Evolutionary conservation across 2,329 filamentous ascomycete genomes (phyloP).

Genomic region (Ilyonectria mors-panacis): DNA sequence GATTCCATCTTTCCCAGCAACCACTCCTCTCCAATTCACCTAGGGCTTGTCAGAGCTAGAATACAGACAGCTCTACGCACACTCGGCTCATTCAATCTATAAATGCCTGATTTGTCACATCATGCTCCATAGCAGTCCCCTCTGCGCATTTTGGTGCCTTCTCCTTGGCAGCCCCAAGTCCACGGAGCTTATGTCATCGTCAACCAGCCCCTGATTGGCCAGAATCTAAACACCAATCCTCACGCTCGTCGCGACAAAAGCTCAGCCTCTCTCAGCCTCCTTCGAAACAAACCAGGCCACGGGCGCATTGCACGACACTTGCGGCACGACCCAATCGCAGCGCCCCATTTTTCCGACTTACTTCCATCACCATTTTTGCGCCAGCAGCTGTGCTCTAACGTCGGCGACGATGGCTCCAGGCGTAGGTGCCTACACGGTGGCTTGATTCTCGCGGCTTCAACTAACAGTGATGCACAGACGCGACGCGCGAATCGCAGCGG

Average conservation of each 20-base stretch:
- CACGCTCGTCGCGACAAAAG: slow-evolving; percentile 42
- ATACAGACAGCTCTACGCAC: neutral
- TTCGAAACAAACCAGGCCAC: slow-evolving; percentile 33
- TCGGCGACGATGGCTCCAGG: slow-evolving; percentile 57
- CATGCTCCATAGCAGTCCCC: neutral
- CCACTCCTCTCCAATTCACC: neutral
- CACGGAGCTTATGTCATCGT: slow-evolving; percentile 45
- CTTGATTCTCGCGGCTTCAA: slow-evolving; percentile 22
- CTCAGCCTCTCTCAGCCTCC: slow-evolving; percentile 43
- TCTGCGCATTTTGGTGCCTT: neutral
- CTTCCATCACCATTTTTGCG: slow-evolving; percentile 11
- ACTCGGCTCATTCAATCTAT: neutral
- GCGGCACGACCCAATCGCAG: slow-evolving; percentile 27
- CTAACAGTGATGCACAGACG: slow-evolving; percentile 58
- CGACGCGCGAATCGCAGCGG: slow-evolving; percentile 70
- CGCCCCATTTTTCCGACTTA: slow-evolving; percentile 1
- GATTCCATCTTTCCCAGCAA: neutral
- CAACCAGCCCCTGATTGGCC: slow-evolving; percentile 40
- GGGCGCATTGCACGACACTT: slow-evolving; percentile 29
- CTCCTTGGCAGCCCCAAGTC: neutral
- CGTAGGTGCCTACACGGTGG: slow-evolving; percentile 47
- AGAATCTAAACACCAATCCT: slow-evolving; percentile 25
- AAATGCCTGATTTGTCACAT: neutral
- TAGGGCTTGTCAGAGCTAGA: neutral
- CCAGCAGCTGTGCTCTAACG: slow-evolving; percentile 7